These are phyloP conservation scores for Trebouxiophyceae sp. DNA, from an alignment of 163 green algal genomes.

Conservation along the genomic window DNA sequence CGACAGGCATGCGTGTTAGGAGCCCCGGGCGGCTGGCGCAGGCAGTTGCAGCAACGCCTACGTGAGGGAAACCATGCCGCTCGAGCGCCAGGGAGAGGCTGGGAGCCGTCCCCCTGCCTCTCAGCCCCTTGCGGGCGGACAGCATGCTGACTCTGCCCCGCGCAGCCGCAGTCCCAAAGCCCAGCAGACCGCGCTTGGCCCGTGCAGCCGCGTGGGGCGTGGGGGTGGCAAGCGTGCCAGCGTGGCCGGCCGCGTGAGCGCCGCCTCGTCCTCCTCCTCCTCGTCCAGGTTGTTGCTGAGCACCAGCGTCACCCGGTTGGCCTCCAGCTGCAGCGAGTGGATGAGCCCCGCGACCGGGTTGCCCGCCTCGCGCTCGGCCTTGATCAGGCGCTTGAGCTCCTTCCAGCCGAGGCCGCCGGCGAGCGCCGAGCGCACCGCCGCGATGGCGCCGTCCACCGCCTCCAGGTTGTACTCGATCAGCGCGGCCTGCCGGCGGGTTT, in stretches of 20 bases:
- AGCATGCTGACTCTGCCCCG: too few relatives aligned
- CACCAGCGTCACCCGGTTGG: slow-evolving; percentile 65
- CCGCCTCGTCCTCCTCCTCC: slow-evolving; percentile 55
- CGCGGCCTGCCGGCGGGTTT: slow-evolving; percentile 13
- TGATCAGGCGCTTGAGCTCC: slow-evolving; percentile 78
- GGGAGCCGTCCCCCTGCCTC: too few relatives aligned
- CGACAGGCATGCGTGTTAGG: too few relatives aligned
- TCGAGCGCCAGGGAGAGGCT: too few relatives aligned
- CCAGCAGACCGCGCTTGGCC: too few relatives aligned
- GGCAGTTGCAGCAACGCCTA: too few relatives aligned
- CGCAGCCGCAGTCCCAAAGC: too few relatives aligned
- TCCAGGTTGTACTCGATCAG: slow-evolving; percentile 83
- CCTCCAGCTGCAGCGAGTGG: slow-evolving; percentile 57
- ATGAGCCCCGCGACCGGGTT: slow-evolving; percentile 80
- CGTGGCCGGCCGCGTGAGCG: slow-evolving; percentile 41
- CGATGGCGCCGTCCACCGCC: slow-evolving; percentile 77
- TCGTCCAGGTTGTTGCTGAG: slow-evolving; percentile 69
- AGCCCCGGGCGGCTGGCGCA: too few relatives aligned
- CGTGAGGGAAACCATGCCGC: too few relatives aligned
- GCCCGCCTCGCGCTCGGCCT: slow-evolving; percentile 73
- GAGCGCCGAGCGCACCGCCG: slow-evolving; percentile 69
- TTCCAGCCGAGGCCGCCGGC: slow-evolving; percentile 82
- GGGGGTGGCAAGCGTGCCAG: slow-evolving; percentile 26
- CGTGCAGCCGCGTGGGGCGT: too few relatives aligned
- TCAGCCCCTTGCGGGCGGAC: too few relatives aligned